phyloP scores from a whole-genome alignment of 352 stramenopile genomes.

The Pythium dissimile region DNA sequence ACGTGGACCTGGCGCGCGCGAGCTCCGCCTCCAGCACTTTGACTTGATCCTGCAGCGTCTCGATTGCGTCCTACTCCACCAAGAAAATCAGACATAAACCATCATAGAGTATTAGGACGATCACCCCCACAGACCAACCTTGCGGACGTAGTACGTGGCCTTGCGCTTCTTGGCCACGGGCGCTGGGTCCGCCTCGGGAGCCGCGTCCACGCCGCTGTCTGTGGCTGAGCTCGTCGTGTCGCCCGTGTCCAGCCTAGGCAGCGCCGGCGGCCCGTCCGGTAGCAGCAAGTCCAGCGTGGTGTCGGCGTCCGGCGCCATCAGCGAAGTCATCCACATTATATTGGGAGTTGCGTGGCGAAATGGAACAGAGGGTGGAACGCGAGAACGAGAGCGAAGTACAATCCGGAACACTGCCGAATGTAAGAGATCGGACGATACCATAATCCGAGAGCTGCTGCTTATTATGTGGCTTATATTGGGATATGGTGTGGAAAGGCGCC shows the following conservation, averaged over 20 bases:
- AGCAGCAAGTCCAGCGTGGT: conserved; percentile 9
- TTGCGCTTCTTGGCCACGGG: conserved; percentile 19
- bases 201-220: conserved; percentile 2
- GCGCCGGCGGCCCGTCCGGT: not conserved
- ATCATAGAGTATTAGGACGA: not conserved
- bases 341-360: not conserved
- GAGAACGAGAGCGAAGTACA: not conserved
- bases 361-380: not conserved
- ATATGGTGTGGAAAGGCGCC: not conserved
- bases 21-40: conserved; percentile 8
- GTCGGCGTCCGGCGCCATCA: not conserved
- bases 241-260: conserved; percentile 2
- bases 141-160: conserved; percentile 22
- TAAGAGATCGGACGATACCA: too few species aligned
- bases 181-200: not conserved
- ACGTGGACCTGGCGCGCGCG: not conserved
- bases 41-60: conserved; percentile 15
- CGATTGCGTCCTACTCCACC: conserved; percentile 9
- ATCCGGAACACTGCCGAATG: not conserved
- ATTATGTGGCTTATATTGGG: too few species aligned
- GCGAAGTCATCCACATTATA: conserved; percentile 12
- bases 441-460: too few species aligned
- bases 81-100: not conserved
- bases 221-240: conserved; percentile 12
- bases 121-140: conserved; percentile 3